phyloP scores from a whole-genome alignment of 805 yeast genomes.

The Spathaspora arborariae region DNA sequence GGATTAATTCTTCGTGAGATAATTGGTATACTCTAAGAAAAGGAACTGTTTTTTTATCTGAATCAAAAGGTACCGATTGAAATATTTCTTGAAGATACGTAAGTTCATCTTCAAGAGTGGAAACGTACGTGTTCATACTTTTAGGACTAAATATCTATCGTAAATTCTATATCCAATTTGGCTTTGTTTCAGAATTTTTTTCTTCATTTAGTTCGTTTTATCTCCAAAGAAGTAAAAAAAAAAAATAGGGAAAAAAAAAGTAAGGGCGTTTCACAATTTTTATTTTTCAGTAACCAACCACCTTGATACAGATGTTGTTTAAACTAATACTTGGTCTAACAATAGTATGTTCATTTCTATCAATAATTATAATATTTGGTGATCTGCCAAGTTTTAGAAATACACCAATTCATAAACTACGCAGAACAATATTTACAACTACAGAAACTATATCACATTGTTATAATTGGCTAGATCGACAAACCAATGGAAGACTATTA shows the following conservation, averaged over 20 bases:
- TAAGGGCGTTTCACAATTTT: no score
- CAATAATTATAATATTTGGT: constrained; percentile 42
- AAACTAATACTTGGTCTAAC: constrained; percentile 4
- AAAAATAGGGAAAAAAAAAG: no score
- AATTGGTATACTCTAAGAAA: constrained; percentile 33
- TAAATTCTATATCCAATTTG: neutral
- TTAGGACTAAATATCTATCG: no score
- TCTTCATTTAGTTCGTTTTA: no score
- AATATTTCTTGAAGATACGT: constrained; percentile 24
- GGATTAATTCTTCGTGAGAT: constrained; percentile 16
- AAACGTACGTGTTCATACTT: neutral
- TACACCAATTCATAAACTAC: constrained; percentile 26
- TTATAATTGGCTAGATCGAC: constrained; percentile 6
- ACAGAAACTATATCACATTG: neutral
- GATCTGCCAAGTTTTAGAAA: constrained; percentile 42
- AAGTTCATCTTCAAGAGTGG: constrained; percentile 24
- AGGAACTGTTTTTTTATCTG: constrained; percentile 7
- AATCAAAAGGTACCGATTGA: constrained; percentile 31
- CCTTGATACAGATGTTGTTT: constrained; percentile 6
- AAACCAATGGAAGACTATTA: constrained; percentile 7
- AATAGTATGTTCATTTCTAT: constrained; percentile 11
- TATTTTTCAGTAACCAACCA: no score
- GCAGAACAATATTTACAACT: constrained; percentile 6
- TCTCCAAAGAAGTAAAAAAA: no score
- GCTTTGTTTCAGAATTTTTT: neutral